Evolutionary conservation across 2,329 filamentous ascomycete species (phyloP).

Genomic region (Sporothrix brunneoviolacea): DNA sequence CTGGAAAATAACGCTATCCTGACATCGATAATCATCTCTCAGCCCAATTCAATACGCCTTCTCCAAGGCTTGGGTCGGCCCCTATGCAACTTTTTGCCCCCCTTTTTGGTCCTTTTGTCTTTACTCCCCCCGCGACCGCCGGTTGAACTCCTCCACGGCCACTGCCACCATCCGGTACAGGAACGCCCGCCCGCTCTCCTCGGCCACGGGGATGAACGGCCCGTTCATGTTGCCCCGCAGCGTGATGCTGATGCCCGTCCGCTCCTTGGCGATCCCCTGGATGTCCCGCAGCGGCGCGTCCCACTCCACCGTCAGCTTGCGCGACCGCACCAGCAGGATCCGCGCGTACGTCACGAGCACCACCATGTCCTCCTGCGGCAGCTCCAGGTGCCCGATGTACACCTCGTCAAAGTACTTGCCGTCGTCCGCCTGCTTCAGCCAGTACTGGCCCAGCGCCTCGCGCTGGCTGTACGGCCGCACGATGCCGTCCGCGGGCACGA

Average conservation of each 20-base stretch:
- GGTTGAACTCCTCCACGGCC: conserved; percentile 61
- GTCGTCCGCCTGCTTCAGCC: conserved; percentile 97
- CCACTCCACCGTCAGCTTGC: conserved; percentile 85
- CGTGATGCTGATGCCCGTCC: conserved; percentile 84
- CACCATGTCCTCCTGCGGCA: conserved; percentile 80
- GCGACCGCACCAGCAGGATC: conserved; percentile 84
- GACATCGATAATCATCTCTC: too few relatives aligned
- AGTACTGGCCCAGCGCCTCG: conserved; percentile 93
- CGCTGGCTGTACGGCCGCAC: conserved; percentile 91
- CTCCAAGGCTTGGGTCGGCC: too few relatives aligned
- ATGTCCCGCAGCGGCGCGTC: conserved; percentile 93
- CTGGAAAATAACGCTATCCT: too few relatives aligned
- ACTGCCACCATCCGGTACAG: conserved; percentile 60
- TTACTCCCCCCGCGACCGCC: conserved; percentile 35
- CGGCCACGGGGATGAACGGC: conserved; percentile 88
- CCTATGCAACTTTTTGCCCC: too few relatives aligned
- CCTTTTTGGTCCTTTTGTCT: too few relatives aligned
- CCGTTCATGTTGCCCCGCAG: conserved; percentile 87
- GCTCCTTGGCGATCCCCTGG: conserved; percentile 93
- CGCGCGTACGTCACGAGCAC: conserved; percentile 82
- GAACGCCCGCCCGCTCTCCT: conserved; percentile 65
- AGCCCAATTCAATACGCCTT: too few relatives aligned
- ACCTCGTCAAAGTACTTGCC: conserved; percentile 96
- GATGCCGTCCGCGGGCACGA: conserved; percentile 86
- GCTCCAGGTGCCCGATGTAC: conserved; percentile 93